Conservation (phyloP, 2,329 filamentous ascomycete genomes). For the Lecanosticta acicola region DNA sequence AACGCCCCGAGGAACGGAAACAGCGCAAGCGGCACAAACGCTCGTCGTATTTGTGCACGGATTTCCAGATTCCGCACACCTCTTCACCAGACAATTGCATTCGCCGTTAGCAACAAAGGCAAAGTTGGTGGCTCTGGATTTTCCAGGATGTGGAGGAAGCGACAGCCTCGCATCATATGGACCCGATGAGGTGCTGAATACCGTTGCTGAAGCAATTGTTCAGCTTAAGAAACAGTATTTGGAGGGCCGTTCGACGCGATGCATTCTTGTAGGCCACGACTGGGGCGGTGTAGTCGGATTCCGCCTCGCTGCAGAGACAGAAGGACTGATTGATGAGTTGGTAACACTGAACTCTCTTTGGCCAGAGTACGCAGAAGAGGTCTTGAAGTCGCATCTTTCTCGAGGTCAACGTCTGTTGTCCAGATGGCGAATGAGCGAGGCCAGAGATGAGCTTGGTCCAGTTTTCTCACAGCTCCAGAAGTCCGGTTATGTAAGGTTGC, state of each 20-base stretch:
- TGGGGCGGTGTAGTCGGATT: constrained; percentile 47
- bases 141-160: constrained; percentile 56
- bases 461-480: constrained; percentile 44
- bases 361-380: constrained; percentile 11
- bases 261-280: constrained; percentile 43
- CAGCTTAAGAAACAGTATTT: constrained; percentile 45
- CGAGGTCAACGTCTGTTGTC: constrained; percentile 8
- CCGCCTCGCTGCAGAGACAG: constrained; percentile 55
- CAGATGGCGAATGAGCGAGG: constrained; percentile 6
- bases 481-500: constrained; percentile 44
- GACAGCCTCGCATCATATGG: constrained; percentile 48
- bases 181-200: constrained; percentile 48
- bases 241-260: constrained; percentile 18
- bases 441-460: constrained; percentile 21
- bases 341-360: constrained; percentile 50
- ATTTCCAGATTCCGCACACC: constrained; percentile 54
- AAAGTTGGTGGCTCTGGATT: constrained; percentile 50
- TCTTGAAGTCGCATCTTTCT: constrained; percentile 8
- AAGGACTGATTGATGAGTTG: constrained; percentile 51
- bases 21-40: background rate
- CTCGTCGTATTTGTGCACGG: constrained; percentile 54
- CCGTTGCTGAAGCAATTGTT: constrained; percentile 49
- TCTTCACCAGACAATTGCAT: constrained; percentile 49
- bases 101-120: constrained; percentile 37
- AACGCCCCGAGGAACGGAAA: constrained; percentile 2